Base-by-base conservation (phyloP, 805 yeast species). In the Wickerhamomyces hampshirensis region DNA sequence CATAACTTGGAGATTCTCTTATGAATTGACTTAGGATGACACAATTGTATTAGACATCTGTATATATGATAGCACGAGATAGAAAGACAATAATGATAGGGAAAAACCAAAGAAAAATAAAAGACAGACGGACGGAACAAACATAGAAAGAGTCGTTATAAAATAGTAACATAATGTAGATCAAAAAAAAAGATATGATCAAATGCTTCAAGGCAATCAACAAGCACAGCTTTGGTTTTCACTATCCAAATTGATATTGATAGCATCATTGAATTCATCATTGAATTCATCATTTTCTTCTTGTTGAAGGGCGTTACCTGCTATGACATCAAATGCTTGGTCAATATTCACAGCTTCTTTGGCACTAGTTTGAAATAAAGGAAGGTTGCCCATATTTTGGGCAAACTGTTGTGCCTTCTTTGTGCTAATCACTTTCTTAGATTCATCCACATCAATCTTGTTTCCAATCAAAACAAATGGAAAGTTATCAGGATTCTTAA, bases 341-440 rank as follows among this genome's bases (percentile, higher is more conserved):
- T 89, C 96, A 24, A 91, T 96, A 50, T 94, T 94, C 33, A 89
- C 85, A 12, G 93, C 88, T 59, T 88, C 96, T 66, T 91, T 93
- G 14, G 98, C 98, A 69, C 93, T 80, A n/a, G 98, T 91, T 62
- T 91, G 96, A 56, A 93, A 91, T 42, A 89, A 79, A 4, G 98
- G 98, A 43, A 88, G 69, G 45, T 88, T 86, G 2, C 94, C 83
- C 46, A 73, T 62, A 33, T 75, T 71, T 38, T 71, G 74, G 37
- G 83, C 77, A 59, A 74, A 70, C 31, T 76, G 75, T 50, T 75
- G 77, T 8, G 82, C 85, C 45, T 73, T 67, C 53, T 76, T 76
- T 26, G 68, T 50, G 55, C 77, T 65, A 58, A 73, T 84, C 30
- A 78, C 79, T 48, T 95, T 78, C 63, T 88, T 86, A 48, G 81